A percentile compares a stretch with the other conserved stretches of the same genome.
These are phyloP conservation scores for Heterotrichella gracilis DNA, from an alignment of 352 stramenopile species.

Conservation along the genomic window DNA sequence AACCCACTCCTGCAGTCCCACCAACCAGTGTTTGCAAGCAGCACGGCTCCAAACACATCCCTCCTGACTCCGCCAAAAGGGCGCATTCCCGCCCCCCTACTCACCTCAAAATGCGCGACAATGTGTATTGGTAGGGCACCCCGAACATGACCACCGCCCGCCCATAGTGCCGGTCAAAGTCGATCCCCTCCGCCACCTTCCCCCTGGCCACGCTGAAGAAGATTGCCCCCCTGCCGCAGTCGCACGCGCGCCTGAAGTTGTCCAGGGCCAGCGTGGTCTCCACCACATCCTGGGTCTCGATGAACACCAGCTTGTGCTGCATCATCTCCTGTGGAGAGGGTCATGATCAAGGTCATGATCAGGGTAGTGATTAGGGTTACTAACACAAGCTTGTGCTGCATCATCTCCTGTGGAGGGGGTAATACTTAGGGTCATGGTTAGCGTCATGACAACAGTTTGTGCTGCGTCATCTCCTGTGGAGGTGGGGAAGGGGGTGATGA, in stretches of 20 bases:
- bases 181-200: conserved; percentile 94
- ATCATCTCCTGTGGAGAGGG: conserved; percentile 38
- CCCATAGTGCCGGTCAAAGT: conserved; percentile 96
- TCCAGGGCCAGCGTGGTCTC: conserved; percentile 88
- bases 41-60: too few species aligned
- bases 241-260: conserved; percentile 87
- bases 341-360: background rate
- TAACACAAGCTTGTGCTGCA: conserved; percentile 87
- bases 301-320: conserved; percentile 85
- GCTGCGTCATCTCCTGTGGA: conserved; percentile 44
- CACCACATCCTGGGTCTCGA: conserved; percentile 96
- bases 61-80: too few species aligned
- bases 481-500: background rate
- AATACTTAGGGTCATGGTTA: background rate
- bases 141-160: conserved; percentile 84
- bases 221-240: conserved; percentile 66
- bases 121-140: conserved; percentile 76
- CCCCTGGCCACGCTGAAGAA: conserved; percentile 89
- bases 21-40: too few species aligned
- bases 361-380: background rate
- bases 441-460: conserved; percentile 57
- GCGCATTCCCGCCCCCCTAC: too few species aligned
- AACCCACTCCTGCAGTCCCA: too few species aligned
- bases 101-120: conserved; percentile 39
- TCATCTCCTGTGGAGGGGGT: conserved; percentile 33